Base-by-base conservation (phyloP, 345 rosid species). In the Camelina laxa region DNA sequence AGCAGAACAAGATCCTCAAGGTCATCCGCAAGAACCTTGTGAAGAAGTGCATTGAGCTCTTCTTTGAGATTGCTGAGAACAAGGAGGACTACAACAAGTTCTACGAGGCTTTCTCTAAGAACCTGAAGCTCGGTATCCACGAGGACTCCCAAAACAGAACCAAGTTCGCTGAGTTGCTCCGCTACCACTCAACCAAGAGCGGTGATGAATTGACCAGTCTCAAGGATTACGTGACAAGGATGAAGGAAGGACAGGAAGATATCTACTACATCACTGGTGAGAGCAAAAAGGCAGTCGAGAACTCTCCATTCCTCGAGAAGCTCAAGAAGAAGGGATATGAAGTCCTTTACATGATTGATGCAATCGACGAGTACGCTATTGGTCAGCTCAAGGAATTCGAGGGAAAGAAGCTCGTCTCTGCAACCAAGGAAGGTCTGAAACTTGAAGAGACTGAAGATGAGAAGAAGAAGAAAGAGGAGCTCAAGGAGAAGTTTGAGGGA, bases 241-340 rank as follows among this genome's bases (percentile, higher is more conserved):
- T 92, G 98, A 90, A 92, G 86, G 96, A 92, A 68, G 96, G 96
- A 1, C 95, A 92, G 80, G 79, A 13, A 6, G 98, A 88, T 44
- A 90, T 92, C 69, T 90, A 74, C 76, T 90, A 90, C 84, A 90
- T 92, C 77, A 92, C 96, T 0, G 98, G 98, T 20, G 98, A 92
- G 81, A 90, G 98, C 80, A 92, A 88, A 73, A 92, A 92, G 82
- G 92, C 96, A 12, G 96, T 90, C 1, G 98, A 92, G 85, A 92
- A 92, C 80, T 92, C 98, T 15, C 94, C 98, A 0, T 92, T 92
- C n/a, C n/a, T n/a, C n/a, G n/a, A n/a, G n/a, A n/a, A n/a, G n/a
- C n/a, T n/a, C n/a, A n/a, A n/a, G n/a, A n/a, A n/a, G n/a, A n/a
- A n/a, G n/a, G n/a, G n/a, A n/a, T n/a, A n/a, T n/a, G n/a, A n/a